Conservation (phyloP, 257 asterid species). For the Eustoma russellianum region DNA sequence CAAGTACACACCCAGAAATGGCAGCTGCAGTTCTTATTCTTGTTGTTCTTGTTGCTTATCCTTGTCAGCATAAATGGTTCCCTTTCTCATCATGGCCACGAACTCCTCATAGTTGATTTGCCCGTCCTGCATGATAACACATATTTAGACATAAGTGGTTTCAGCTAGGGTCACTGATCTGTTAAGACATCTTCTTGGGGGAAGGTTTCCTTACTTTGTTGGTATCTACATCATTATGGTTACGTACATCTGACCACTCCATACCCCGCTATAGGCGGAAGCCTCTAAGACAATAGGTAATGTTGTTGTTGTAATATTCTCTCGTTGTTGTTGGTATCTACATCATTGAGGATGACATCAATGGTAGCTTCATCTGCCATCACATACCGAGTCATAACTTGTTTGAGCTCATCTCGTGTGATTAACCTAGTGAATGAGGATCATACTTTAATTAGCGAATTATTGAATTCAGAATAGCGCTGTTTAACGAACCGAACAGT, state of each 20-base stretch:
- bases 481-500: neutral
- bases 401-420: slow-evolving; percentile 88
- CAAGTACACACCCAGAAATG: neutral
- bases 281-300: no score
- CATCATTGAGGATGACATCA: slow-evolving; percentile 75
- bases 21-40: neutral
- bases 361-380: slow-evolving; percentile 94
- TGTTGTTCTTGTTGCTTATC: slow-evolving; percentile 2
- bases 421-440: slow-evolving; percentile 38
- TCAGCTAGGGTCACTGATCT: neutral
- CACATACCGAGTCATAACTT: slow-evolving; percentile 68
- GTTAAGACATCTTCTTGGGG: no score
- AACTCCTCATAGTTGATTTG: slow-evolving; percentile 70
- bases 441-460: no score
- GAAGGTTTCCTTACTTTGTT: slow-evolving; percentile 35
- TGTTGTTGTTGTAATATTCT: no score
- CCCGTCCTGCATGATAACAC: slow-evolving; percentile 49
- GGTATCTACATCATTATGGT: slow-evolving; percentile 74
- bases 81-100: slow-evolving; percentile 75
- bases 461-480: neutral
- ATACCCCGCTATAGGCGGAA: no score
- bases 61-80: slow-evolving; percentile 35
- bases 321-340: no score
- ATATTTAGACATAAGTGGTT: neutral
- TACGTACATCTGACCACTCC: no score